These are phyloP conservation scores for Truncatella angustata DNA, from an alignment of 2,329 filamentous ascomycete genomes.

Conservation along the genomic window DNA sequence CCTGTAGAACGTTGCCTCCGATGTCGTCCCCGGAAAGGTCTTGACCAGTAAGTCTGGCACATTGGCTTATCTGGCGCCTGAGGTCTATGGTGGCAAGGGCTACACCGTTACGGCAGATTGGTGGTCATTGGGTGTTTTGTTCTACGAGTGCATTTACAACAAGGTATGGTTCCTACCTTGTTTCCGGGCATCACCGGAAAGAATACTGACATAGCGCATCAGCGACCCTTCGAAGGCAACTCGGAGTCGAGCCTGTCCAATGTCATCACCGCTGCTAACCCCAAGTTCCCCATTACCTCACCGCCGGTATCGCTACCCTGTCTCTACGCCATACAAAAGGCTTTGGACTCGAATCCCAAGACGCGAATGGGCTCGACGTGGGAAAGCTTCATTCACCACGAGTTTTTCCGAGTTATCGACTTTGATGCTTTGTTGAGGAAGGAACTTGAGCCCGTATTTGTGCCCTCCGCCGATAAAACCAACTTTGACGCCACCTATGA, in stretches of 20 bases:
- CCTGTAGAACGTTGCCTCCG: constrained; percentile 87
- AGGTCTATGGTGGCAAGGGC: constrained; percentile 88
- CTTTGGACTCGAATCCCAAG: constrained; percentile 76
- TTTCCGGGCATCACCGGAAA: too few relatives aligned
- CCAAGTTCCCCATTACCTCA: constrained; percentile 87
- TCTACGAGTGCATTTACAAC: constrained; percentile 99
- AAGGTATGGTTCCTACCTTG: too few relatives aligned
- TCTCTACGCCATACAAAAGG: constrained; percentile 80
- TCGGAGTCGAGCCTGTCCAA: constrained; percentile 78
- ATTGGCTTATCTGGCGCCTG: constrained; percentile 89
- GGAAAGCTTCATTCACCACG: constrained; percentile 80
- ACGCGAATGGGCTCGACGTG: constrained; percentile 85
- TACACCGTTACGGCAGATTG: constrained; percentile 92
- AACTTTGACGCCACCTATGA: constrained; percentile 99
- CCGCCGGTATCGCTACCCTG: constrained; percentile 87
- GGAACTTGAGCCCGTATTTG: constrained; percentile 85
- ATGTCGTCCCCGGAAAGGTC: constrained; percentile 77
- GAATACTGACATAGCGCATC: too few relatives aligned
- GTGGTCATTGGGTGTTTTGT: constrained; percentile 98
- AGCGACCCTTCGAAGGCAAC: constrained; percentile 92
- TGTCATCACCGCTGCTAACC: constrained; percentile 77
- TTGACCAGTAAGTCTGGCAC: constrained; percentile 97
- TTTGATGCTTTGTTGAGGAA: constrained; percentile 84
- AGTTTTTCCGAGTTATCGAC: constrained; percentile 85
- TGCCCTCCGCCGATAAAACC: constrained; percentile 93